These are phyloP conservation scores for Delitschia confertaspora DNA, from an alignment of 495 filamentous ascomycete species.

Conservation along the genomic window DNA sequence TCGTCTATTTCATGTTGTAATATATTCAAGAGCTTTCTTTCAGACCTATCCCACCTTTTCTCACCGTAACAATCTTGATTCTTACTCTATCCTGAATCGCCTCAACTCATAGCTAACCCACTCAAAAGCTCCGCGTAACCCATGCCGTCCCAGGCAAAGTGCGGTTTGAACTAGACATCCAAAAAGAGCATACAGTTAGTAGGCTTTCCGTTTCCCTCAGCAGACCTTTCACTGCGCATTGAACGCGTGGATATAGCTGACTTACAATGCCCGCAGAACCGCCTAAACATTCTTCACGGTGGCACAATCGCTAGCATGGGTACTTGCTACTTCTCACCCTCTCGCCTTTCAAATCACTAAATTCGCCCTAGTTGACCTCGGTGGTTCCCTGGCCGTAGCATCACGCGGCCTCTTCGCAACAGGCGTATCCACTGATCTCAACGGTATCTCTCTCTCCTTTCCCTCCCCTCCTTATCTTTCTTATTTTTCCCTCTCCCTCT, in stretches of 20 bases:
- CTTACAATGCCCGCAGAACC: slow-evolving; percentile 50
- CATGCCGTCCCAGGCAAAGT: slow-evolving; percentile 69
- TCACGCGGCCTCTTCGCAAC: slow-evolving; percentile 81
- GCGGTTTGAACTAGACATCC: slow-evolving; percentile 77
- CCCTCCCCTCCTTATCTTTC: too few species aligned
- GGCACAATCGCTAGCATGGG: slow-evolving; percentile 92
- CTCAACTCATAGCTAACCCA: background rate
- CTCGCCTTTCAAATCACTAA: background rate
- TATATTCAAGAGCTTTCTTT: background rate
- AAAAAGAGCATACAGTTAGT: slow-evolving; percentile 77
- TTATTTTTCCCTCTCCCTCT: too few species aligned
- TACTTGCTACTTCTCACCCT: slow-evolving; percentile 28
- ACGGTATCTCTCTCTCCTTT: slow-evolving; percentile 46
- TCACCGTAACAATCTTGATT: background rate
- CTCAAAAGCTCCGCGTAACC: slow-evolving; percentile 61
- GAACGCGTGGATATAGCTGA: background rate
- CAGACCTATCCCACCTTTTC: too few species aligned
- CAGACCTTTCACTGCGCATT: slow-evolving; percentile 10
- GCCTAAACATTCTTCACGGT: slow-evolving; percentile 82
- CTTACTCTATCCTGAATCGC: background rate
- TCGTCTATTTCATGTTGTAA: background rate
- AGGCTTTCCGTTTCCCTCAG: background rate
- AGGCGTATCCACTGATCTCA: slow-evolving; percentile 87
- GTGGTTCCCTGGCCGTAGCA: slow-evolving; percentile 86
- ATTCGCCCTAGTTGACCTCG: slow-evolving; percentile 61